Conservation (phyloP, 805 yeast species). For the Wickerhamiella sergipiensis region DNA sequence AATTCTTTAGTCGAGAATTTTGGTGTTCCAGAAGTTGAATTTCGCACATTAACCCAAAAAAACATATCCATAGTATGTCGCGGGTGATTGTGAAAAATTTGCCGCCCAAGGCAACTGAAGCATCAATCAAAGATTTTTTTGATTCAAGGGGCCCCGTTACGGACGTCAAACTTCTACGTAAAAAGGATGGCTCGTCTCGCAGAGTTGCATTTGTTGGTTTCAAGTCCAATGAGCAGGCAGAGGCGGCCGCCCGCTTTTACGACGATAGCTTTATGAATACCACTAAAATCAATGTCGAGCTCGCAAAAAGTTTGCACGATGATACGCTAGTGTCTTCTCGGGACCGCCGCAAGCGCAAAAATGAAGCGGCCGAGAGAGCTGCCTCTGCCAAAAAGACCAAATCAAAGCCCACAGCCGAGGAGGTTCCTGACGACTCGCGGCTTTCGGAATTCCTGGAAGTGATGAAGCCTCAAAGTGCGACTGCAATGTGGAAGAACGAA, state of each 20-base stretch:
- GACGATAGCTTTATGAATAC: slow-evolving; percentile 74
- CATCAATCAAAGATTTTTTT: slow-evolving; percentile 54
- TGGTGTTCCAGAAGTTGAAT: neutral
- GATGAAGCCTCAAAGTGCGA: slow-evolving; percentile 53
- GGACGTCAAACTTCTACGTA: slow-evolving; percentile 75
- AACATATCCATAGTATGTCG: slow-evolving; percentile 29
- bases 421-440: slow-evolving; percentile 31
- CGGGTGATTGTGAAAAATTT: slow-evolving; percentile 85
- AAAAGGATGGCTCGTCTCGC: slow-evolving; percentile 74
- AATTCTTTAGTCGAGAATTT: neutral
- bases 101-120: slow-evolving; percentile 68
- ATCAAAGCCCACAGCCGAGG: slow-evolving; percentile 25
- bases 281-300: slow-evolving; percentile 57
- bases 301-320: slow-evolving; percentile 79
- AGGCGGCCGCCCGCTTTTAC: slow-evolving; percentile 60
- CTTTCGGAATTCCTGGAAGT: slow-evolving; percentile 71
- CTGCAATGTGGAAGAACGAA: slow-evolving; percentile 23
- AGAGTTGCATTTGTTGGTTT: slow-evolving; percentile 90
- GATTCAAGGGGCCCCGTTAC: slow-evolving; percentile 49
- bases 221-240: slow-evolving; percentile 60
- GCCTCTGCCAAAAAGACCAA: neutral
- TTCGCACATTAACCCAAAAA: slow-evolving; percentile 1
- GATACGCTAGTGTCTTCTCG: slow-evolving; percentile 47
- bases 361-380: slow-evolving; percentile 23
- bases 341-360: slow-evolving; percentile 19